Evolutionary conservation across 2,329 filamentous ascomycete genomes (phyloP).

Genomic region (Aureobasidium sp.): DNA sequence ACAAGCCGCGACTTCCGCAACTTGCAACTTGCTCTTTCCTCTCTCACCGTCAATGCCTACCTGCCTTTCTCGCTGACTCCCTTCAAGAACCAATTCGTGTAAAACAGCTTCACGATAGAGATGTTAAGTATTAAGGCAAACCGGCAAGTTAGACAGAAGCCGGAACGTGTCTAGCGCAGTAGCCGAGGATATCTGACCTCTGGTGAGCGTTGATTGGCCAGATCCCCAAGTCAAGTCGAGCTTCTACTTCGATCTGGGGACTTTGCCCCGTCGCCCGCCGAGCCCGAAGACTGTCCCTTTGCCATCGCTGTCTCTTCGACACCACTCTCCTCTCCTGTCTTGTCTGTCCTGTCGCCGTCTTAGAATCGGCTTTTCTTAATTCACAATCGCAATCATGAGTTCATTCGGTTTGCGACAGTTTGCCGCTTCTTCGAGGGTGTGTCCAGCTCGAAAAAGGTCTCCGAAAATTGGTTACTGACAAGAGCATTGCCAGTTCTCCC

Average conservation of each 20-base stretch:
- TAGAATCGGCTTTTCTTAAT: background rate
- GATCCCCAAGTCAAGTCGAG: background rate
- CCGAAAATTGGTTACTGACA: background rate
- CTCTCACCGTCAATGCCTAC: background rate
- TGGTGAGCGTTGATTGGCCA: background rate
- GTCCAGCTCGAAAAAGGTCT: constrained; percentile 13
- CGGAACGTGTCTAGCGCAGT: background rate
- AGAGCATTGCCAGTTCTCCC: constrained; percentile 12
- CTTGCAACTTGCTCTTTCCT: background rate
- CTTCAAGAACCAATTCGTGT: too few relatives aligned
- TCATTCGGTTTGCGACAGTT: constrained; percentile 28
- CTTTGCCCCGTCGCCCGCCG: background rate
- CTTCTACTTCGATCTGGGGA: background rate
- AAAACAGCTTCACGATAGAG: background rate
- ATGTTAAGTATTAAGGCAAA: background rate
- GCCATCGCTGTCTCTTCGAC: background rate
- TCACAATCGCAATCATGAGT: constrained; percentile 22
- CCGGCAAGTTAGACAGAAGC: constrained; percentile 4
- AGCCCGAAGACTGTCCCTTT: background rate
- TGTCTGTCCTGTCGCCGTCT: background rate
- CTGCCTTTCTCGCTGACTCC: too few relatives aligned
- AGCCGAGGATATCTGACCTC: background rate
- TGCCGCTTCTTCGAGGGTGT: constrained; percentile 21
- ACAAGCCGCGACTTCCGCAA: background rate
- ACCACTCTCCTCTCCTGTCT: background rate